Base-by-base conservation (phyloP, 2,329 filamentous ascomycete species). In the Delphinella strobiligena region DNA sequence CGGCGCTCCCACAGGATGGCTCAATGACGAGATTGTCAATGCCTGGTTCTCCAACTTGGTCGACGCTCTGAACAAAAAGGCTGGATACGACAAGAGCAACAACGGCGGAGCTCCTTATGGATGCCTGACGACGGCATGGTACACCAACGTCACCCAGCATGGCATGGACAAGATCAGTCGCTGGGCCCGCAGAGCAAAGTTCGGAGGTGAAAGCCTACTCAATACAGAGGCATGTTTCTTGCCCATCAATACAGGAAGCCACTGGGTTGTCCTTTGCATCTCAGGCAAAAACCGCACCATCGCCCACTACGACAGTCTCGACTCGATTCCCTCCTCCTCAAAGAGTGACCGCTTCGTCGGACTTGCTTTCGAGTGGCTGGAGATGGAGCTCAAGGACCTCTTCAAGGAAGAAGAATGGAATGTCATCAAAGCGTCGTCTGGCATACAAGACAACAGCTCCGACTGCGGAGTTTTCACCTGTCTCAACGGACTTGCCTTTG, bases 381-480 rank as follows among this genome's bases (percentile, higher is more conserved):
- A 66, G 45, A 62, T 68, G 27, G 68, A 80, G 37, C 62, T 86
- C 4, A 66, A 64, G n/a, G 59, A 70, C 3, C 57, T 60, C 4
- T 86, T 72, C 50, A 53, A 67, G 2, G 61, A 63, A 11, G 59
- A 61, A 2, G 77, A 82, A 31, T 88, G 82, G 82, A 63, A 56
- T 17, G 61, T 5, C 54, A 60, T n/a, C 56, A 59, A 12, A 73
- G 72, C 27, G 69, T 74, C 0, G 50, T 47, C 2, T n/a, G n/a
- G n/a, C n/a, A n/a, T n/a, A n/a, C 82, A 88, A 55, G 66, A 61
- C 18, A 88, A 88, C 51, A 70, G 71, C 1, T 75, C 72, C 52
- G 83, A 88, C 54, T 88, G 83, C 49, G 83, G 83, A n/a, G 74
- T 86, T 3, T 84, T 85, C 54, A 74, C 79, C 11, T 75, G 84